Evolutionary conservation across 176 grass and related monocot species (phyloP), one percentile per base, ranked within the genome.

Genomic region (Otatea glauca): DNA sequence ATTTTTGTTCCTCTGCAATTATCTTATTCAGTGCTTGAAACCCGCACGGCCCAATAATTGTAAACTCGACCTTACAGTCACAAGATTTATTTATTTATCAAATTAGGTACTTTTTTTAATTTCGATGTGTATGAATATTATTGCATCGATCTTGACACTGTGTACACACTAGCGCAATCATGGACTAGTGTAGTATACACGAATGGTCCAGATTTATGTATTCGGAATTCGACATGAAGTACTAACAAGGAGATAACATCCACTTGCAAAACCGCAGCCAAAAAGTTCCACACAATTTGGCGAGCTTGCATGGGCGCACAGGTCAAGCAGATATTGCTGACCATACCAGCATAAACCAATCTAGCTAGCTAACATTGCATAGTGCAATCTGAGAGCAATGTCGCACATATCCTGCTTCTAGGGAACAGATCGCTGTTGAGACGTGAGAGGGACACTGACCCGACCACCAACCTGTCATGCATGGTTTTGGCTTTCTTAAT

Each of bases 251-350:
- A 39, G 45, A 84, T 84, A 66, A 21, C 60, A 42, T 66, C 71
- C n/a, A 53, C 32, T 84, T 65, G 59, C 81, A 65, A 75, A 84
- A 75, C 60, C 15, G 37, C 82, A 18, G 43, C 56, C 20, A 64
- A 74, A 64, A 50, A 15, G 56, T 83, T 83, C 70, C 60, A 54
- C 59, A 37, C 59, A 75, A 61, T 66, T 84, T 75, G 70, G 70
- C 70, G 70, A 83, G 32, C 41, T 64, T 50, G 32, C 41, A 74
- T 50, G 81, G 23, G 69, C 4, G 42, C 21, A 37, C 70, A 65
- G 21, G 71, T 66, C 71, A 75, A 20, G 82, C 71, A 75, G 71
- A 29, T 84, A 66, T 75, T 75, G 27, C 71, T 84, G 82, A 84
- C 82, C 81, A 41, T 53, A 83, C 70, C 60, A 54, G 50, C 9